Conservation (phyloP, 805 yeast genomes). For the Zygosaccharomyces lentus region DNA sequence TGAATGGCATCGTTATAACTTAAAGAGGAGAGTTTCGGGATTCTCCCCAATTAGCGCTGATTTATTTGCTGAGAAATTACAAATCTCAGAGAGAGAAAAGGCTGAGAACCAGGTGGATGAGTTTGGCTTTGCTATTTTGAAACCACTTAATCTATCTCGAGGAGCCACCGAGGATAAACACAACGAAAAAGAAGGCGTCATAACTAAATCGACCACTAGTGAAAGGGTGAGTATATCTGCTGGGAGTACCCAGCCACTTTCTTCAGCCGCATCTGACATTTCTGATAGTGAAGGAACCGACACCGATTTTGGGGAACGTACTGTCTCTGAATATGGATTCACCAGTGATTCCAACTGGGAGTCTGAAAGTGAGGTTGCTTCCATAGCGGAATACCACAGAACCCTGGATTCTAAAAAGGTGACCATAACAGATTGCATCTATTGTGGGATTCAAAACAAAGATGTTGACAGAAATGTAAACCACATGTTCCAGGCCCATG, state of each 20-base stretch:
- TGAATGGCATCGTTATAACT: slow-evolving; percentile 96
- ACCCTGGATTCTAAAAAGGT: slow-evolving; percentile 31
- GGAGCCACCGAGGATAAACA: background rate
- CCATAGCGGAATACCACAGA: slow-evolving; percentile 19
- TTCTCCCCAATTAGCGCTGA: slow-evolving; percentile 69
- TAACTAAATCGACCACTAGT: background rate
- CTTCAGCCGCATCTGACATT: slow-evolving; percentile 52
- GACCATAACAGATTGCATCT: slow-evolving; percentile 50
- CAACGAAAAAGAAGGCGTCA: background rate
- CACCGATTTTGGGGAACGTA: slow-evolving; percentile 41
- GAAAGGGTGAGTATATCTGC: slow-evolving; percentile 1
- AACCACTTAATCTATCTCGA: slow-evolving; percentile 19
- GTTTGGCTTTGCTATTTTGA: slow-evolving; percentile 37
- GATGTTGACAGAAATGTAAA: slow-evolving; percentile 56
- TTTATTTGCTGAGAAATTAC: slow-evolving; percentile 39
- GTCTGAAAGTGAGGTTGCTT: slow-evolving; percentile 32
- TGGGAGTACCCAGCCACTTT: slow-evolving; percentile 26
- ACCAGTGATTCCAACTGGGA: slow-evolving; percentile 39
- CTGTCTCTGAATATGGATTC: slow-evolving; percentile 48
- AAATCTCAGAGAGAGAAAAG: slow-evolving; percentile 34
- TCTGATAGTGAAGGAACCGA: slow-evolving; percentile 43
- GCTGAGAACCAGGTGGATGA: slow-evolving; percentile 35
- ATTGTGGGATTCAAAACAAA: slow-evolving; percentile 50
- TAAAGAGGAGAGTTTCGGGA: slow-evolving; percentile 87
- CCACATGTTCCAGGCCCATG: slow-evolving; percentile 79